Conservation (phyloP, 73 alveolate species). For the Uronychia binucleata region DNA sequence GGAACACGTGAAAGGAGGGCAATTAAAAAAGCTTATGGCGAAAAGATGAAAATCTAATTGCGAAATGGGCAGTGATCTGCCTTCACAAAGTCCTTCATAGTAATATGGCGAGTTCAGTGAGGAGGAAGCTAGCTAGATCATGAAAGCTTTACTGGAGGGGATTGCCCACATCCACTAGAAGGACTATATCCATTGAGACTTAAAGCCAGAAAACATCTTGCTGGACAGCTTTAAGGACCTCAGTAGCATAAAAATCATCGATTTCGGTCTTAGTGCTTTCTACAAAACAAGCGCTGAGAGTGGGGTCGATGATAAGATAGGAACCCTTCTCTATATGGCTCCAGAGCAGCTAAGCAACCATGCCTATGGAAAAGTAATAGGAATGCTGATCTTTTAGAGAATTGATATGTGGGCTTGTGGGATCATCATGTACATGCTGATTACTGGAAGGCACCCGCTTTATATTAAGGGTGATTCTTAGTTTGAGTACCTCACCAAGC, state of each 20-base stretch:
- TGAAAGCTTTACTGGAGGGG: slow-evolving; percentile 57
- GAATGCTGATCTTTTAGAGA: slow-evolving; percentile 17
- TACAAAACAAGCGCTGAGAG: slow-evolving; percentile 32
- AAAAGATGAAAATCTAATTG: not conserved
- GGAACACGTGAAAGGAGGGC: slow-evolving; percentile 86
- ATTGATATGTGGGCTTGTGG: slow-evolving; percentile 97
- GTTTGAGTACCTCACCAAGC: not conserved
- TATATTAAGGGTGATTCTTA: slow-evolving; percentile 51
- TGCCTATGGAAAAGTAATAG: not conserved
- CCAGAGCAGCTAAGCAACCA: slow-evolving; percentile 42
- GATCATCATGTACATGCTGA: slow-evolving; percentile 81
- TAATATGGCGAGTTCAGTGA: too few species aligned
- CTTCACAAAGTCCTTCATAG: too few species aligned
- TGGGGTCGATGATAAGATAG: slow-evolving; percentile 54
- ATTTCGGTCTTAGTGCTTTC: slow-evolving; percentile 66
- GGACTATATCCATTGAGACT: slow-evolving; percentile 77
- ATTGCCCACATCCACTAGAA: slow-evolving; percentile 84
- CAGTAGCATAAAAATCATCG: slow-evolving; percentile 40
- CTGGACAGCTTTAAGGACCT: slow-evolving; percentile 47
- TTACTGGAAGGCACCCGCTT: slow-evolving; percentile 86
- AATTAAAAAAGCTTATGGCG: slow-evolving; percentile 34
- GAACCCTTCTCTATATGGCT: slow-evolving; percentile 61
- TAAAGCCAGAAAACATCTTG: slow-evolving; percentile 91
- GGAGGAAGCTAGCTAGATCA: slow-evolving; percentile 39
- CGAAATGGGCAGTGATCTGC: too few species aligned